phyloP scores from a whole-genome alignment of 1,284 basidiomycete genomes.

The Leccinum subrobustum region DNA sequence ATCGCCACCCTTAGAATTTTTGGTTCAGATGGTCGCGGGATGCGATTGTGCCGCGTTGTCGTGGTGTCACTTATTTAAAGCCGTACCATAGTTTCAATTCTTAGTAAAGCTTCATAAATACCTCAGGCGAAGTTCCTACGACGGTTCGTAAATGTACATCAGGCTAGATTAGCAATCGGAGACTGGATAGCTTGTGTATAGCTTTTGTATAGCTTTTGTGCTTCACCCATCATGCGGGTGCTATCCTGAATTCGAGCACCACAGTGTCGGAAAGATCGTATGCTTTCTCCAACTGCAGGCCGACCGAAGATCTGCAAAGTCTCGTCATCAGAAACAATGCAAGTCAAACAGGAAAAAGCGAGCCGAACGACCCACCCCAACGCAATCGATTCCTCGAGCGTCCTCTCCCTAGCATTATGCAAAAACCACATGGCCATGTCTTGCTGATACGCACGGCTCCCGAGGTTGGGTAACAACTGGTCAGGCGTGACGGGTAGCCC shows the following conservation, averaged over 20 bases:
- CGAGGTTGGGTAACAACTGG: conserved; percentile 32
- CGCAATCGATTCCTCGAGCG: conserved; percentile 19
- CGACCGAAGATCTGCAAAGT: conserved; percentile 16
- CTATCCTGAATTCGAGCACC: conserved; percentile 29
- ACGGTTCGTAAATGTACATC: background rate
- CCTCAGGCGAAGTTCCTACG: background rate
- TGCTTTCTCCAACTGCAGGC: conserved; percentile 24
- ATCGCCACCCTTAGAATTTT: background rate
- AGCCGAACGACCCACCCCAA: conserved; percentile 19
- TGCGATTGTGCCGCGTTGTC: background rate
- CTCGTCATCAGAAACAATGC: background rate
- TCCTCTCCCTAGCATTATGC: conserved; percentile 29
- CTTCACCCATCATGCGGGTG: background rate
- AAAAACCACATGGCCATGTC: conserved; percentile 31
- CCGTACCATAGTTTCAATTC: too few species aligned
- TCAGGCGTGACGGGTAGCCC: conserved; percentile 23
- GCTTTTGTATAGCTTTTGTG: background rate
- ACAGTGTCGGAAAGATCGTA: conserved; percentile 29
- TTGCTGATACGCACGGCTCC: conserved; percentile 28
- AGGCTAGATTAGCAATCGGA: background rate
- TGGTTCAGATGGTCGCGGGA: background rate
- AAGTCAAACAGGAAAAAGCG: background rate
- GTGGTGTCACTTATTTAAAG: background rate
- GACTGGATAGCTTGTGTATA: background rate
- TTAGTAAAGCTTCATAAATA: background rate